phyloP scores from a whole-genome alignment of 768 basidiomycete genomes.

The Clitopilus hobsonii region DNA sequence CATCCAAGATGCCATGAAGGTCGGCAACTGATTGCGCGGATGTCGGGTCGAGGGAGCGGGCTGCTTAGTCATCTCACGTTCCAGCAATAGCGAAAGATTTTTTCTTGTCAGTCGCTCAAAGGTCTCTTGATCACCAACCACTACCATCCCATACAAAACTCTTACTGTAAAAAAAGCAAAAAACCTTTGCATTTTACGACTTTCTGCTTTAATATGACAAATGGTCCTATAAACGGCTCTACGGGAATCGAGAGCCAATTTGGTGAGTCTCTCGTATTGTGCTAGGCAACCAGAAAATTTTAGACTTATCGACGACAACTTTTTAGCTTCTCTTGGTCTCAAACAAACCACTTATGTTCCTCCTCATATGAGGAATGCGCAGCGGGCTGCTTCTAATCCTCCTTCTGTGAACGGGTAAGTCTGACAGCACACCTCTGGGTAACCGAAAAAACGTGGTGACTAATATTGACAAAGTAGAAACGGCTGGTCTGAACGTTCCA shows the following conservation, averaged over 20 bases:
- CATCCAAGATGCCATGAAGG: no score
- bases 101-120: not conserved
- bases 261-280: conserved; percentile 38
- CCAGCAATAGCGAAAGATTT: not conserved
- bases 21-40: not conserved
- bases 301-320: conserved; percentile 4
- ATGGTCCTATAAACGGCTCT: conserved; percentile 83
- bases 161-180: conserved; percentile 21
- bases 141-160: conserved; percentile 21
- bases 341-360: conserved; percentile 84
- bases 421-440: conserved; percentile 5
- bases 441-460: not conserved
- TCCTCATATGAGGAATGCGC: conserved; percentile 80
- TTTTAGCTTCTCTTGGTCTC: conserved; percentile 70
- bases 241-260: conserved; percentile 72
- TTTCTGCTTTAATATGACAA: conserved; percentile 67
- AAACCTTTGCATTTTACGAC: conserved; percentile 19
- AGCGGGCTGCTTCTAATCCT: conserved; percentile 79
- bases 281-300: conserved; percentile 5
- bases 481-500: conserved; percentile 71
- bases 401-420: conserved; percentile 51
- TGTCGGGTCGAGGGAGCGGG: not conserved
- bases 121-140: conserved; percentile 19
- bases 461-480: conserved; percentile 34
- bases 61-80: not conserved